Evolutionary conservation across 2,329 filamentous ascomycete genomes (phyloP).

Genomic region (Aspergillus spinulosporus): DNA sequence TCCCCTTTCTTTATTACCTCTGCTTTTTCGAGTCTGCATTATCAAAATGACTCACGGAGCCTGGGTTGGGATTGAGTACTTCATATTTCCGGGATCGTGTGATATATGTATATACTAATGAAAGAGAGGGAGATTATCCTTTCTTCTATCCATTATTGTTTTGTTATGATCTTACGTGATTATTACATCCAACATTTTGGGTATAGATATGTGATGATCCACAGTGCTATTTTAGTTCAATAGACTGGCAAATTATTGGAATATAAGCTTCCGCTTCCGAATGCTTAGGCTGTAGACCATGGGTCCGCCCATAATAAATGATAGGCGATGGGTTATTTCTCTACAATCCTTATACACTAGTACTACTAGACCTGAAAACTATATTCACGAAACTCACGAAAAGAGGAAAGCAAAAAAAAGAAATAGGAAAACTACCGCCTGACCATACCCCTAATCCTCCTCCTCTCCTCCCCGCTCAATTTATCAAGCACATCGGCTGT

Average conservation of each 20-base stretch:
- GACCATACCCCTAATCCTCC: conserved; percentile 67
- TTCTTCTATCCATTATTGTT: not conserved
- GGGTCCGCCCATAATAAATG: not conserved
- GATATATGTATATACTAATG: conserved; percentile 10
- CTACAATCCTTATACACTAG: not conserved
- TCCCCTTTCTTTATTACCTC: conserved; percentile 1
- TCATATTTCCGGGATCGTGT: not conserved
- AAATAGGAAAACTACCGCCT: conserved; percentile 35
- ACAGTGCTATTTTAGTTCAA: not conserved
- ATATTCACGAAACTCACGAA: not conserved
- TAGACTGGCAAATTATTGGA: not conserved
- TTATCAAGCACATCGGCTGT: conserved; percentile 59
- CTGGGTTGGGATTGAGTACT: not conserved
- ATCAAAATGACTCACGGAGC: not conserved
- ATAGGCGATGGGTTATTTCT: not conserved
- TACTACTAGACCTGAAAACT: not conserved
- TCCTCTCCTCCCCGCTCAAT: conserved; percentile 71
- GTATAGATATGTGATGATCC: not conserved
- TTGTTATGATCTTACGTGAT: not conserved
- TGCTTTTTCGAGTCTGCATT: not conserved
- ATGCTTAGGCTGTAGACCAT: not conserved
- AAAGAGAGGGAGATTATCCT: not conserved
- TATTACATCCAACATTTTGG: not conserved
- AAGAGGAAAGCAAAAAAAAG: not conserved
- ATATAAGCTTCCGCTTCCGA: not conserved